Evolutionary conservation across 257 asterid species (phyloP), one percentile per base, ranked within the genome.

Genomic region (Solanum bulbocastanum): DNA sequence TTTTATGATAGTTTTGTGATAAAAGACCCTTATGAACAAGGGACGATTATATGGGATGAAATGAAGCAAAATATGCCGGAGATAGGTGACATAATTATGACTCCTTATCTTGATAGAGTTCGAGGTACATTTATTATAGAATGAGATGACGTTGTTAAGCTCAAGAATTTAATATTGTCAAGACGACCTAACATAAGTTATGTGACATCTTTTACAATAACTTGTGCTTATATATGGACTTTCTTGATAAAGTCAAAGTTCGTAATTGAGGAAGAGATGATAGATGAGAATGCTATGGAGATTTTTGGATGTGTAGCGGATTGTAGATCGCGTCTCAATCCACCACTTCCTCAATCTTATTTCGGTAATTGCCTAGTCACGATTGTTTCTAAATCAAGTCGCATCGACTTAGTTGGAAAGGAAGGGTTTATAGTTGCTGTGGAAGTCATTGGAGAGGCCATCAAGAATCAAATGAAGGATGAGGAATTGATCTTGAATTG

Each of bases 291-390:
- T 9, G 93, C 90, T 66, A 46, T 76, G 3, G 93, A 92, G 85
- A 71, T 9, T 62, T 93, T 93, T 72, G 52, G 52, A 15, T 89
- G 85, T 30, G 68, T 36, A 3, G 94, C 73, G 3, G 92, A 93
- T 72, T 89, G 88, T 42, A 83, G 94, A 62, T n/a, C 85, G 0
- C 12, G 13, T 0, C 1, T n/a, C 58, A 39, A 39, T 40, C 83
- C 83, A 14, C 36, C 83, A 76, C 35, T 91, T 44, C 94, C 96
- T 56, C 60, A 16, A 52, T 68, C 83, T 46, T 92, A 92, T 88
- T 92, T 93, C 12, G 94, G 96, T 23, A 93, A 93, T 72, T 92
- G 94, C 81, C 22, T 93, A 32, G 20, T 46, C 46, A 40, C 4
- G 46, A 40, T 40, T 40, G 4, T 2, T 40, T 40, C 33, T 8